Percentiles rank a stretch among this genome's conserved stretches.
Evolutionary conservation across 208 protist species (phyloP).

Genomic region (Trypanosoma theileri): DNA sequence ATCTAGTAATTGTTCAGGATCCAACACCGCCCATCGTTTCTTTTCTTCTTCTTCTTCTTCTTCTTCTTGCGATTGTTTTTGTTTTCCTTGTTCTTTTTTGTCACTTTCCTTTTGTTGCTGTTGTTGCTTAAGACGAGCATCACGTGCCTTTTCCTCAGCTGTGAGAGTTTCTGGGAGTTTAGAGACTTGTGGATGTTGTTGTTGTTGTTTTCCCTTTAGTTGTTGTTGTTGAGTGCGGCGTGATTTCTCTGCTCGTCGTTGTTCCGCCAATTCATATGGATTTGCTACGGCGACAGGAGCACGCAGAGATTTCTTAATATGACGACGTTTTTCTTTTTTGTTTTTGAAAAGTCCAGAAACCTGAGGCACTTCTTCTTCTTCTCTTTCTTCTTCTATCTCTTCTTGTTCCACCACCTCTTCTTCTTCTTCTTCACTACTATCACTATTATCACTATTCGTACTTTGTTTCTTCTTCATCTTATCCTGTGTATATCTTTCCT

Average conservation of each 20-base stretch:
- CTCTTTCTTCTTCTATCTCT: neutral
- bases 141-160: slow-evolving; percentile 61
- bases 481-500: neutral
- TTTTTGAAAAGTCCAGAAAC: slow-evolving; percentile 40
- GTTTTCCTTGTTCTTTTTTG: neutral
- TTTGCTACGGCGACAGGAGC: slow-evolving; percentile 75
- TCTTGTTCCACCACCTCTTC: slow-evolving; percentile 23
- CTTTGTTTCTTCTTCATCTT: neutral
- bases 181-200: neutral
- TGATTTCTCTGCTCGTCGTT: slow-evolving; percentile 44
- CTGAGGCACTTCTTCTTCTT: slow-evolving; percentile 36
- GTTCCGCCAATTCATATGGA: slow-evolving; percentile 69
- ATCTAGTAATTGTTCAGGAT: slow-evolving; percentile 81
- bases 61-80: slow-evolving; percentile 6
- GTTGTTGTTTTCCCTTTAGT: slow-evolving; percentile 32
- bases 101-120: neutral
- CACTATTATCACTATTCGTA: neutral
- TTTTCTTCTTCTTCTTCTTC: neutral
- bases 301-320: slow-evolving; percentile 75
- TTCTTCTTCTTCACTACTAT: neutral
- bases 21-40: slow-evolving; percentile 62
- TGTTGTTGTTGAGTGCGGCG: slow-evolving; percentile 40
- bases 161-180: slow-evolving; percentile 38
- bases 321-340: slow-evolving; percentile 63
- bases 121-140: slow-evolving; percentile 46